A percentile compares a stretch with the other conserved stretches of the same genome.
Evolutionary conservation across 768 basidiomycete species (phyloP).

Genomic region (Lactarius hengduanensis): DNA sequence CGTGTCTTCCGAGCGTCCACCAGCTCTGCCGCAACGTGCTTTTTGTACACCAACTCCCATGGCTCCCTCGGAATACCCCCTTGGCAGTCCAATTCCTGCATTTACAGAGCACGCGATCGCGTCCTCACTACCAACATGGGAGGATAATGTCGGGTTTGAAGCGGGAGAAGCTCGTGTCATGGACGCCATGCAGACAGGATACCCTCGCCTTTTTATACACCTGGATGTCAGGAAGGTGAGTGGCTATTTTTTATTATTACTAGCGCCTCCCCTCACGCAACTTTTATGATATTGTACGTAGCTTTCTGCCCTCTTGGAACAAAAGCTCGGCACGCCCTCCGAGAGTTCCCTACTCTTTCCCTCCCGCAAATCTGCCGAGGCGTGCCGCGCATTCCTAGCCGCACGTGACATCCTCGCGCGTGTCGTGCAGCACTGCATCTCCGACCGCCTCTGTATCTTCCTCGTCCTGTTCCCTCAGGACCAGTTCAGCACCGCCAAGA

Average conservation of each 20-base stretch:
- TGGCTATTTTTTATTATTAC: background rate
- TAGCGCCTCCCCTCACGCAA: background rate
- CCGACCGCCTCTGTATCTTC: slow-evolving; percentile 55
- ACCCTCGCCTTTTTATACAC: slow-evolving; percentile 94
- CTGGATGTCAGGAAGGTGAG: slow-evolving; percentile 75
- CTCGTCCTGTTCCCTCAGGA: slow-evolving; percentile 74
- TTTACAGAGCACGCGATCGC: slow-evolving; percentile 87
- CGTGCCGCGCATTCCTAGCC: slow-evolving; percentile 73
- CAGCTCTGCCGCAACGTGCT: too few relatives aligned
- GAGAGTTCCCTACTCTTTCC: slow-evolving; percentile 83
- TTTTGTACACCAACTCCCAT: background rate
- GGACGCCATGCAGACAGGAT: slow-evolving; percentile 81
- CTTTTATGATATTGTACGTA: slow-evolving; percentile 35
- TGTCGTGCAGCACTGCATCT: slow-evolving; percentile 67
- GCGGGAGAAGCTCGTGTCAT: slow-evolving; percentile 80
- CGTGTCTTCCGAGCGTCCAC: too few relatives aligned
- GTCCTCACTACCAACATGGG: slow-evolving; percentile 92
- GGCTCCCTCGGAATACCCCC: slow-evolving; percentile 27
- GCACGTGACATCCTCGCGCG: slow-evolving; percentile 51
- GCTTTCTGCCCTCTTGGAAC: slow-evolving; percentile 76
- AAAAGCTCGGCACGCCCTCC: slow-evolving; percentile 67
- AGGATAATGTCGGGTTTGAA: slow-evolving; percentile 89
- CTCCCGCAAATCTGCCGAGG: slow-evolving; percentile 65
- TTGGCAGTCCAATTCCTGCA: slow-evolving; percentile 59
- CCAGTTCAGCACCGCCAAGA: slow-evolving; percentile 65